Percentiles rank a stretch among this genome's conserved stretches.
Conservation (phyloP, 2,329 filamentous ascomycete genomes). For the Epichloe coenophiala region DNA sequence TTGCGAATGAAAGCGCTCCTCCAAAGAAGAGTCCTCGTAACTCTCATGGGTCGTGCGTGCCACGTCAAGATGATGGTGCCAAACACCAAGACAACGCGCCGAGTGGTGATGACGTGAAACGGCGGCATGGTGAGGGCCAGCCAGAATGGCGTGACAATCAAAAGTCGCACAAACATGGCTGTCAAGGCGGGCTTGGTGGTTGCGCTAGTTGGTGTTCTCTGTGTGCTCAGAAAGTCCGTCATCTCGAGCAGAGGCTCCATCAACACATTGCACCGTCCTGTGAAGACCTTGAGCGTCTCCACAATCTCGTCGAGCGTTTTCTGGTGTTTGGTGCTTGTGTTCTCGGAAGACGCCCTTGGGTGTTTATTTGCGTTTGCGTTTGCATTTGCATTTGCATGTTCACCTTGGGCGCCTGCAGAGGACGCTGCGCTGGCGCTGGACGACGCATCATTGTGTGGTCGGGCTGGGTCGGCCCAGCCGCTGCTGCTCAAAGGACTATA, state of each 20-base stretch:
- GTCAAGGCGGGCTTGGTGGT: slow-evolving; percentile 85
- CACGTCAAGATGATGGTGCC: slow-evolving; percentile 82
- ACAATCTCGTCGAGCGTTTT: slow-evolving; percentile 97
- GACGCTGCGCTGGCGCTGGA: slow-evolving; percentile 8
- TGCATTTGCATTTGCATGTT: slow-evolving; percentile 11
- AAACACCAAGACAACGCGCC: slow-evolving; percentile 68
- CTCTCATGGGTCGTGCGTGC: slow-evolving; percentile 77
- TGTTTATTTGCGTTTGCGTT: slow-evolving; percentile 22
- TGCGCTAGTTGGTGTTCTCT: slow-evolving; percentile 78
- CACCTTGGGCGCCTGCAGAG: slow-evolving; percentile 12
- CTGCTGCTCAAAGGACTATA: slow-evolving; percentile 87
- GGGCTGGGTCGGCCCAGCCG: slow-evolving; percentile 45
- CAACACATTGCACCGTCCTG: slow-evolving; percentile 79
- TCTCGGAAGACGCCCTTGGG: slow-evolving; percentile 38
- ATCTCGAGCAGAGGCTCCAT: slow-evolving; percentile 78
- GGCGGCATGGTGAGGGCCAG: slow-evolving; percentile 70
- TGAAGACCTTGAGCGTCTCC: slow-evolving; percentile 82
- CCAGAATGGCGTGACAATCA: slow-evolving; percentile 84
- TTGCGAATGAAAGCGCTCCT: slow-evolving; percentile 63
- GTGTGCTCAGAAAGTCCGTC: slow-evolving; percentile 87
- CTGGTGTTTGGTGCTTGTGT: slow-evolving; percentile 59
- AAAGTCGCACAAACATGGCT: slow-evolving; percentile 74
- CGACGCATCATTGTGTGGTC: slow-evolving; percentile 17
- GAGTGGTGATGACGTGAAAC: slow-evolving; percentile 72
- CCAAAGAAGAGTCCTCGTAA: slow-evolving; percentile 82